A percentile compares a stretch with the other conserved stretches of the same genome.
Conservation (phyloP, 2,329 filamentous ascomycete species). For the Aspergillus sp. region DNA sequence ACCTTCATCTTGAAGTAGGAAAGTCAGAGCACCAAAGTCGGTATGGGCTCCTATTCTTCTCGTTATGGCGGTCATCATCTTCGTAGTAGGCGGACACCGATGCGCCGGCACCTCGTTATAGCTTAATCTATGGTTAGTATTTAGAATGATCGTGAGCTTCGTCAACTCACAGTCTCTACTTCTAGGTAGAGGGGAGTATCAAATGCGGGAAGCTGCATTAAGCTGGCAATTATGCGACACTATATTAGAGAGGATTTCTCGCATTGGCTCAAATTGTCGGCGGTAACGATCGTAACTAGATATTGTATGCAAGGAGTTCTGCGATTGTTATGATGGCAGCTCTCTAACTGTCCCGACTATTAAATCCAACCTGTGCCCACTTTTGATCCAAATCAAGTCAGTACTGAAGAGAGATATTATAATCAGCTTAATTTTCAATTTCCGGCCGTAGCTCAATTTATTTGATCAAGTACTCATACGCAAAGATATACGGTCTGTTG, state of each 20-base stretch:
- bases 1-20: constrained; percentile 4
- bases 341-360: too few relatives aligned
- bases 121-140: neutral
- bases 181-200: neutral
- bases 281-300: too few relatives aligned
- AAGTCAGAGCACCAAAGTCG: neutral
- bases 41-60: constrained; percentile 2
- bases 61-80: neutral
- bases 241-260: neutral
- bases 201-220: neutral
- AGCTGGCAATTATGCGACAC: neutral
- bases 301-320: too few relatives aligned
- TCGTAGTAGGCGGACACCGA: neutral
- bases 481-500: too few relatives aligned
- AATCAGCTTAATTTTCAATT: too few relatives aligned
- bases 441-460: too few relatives aligned
- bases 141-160: neutral
- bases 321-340: too few relatives aligned
- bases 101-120: neutral
- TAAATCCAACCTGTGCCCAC: too few relatives aligned
- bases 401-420: too few relatives aligned
- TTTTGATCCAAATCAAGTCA: too few relatives aligned
- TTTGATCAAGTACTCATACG: accelerated
- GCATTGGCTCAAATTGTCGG: too few relatives aligned
- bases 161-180: neutral